These are phyloP conservation scores for Sungouiozyma ichnusensis DNA, from an alignment of 805 yeast genomes.

Conservation along the genomic window DNA sequence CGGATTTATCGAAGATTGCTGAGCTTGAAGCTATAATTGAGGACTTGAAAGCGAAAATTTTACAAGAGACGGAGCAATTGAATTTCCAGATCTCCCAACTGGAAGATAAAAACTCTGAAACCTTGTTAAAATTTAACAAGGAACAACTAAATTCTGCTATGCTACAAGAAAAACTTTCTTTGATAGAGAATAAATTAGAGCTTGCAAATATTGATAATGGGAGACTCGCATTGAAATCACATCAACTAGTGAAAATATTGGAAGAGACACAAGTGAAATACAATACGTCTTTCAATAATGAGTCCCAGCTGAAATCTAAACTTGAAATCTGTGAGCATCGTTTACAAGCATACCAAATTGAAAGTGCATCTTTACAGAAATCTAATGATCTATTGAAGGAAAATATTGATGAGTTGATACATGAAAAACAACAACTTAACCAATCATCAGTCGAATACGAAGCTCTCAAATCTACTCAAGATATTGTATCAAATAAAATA, in stretches of 20 bases:
- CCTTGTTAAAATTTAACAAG: slow-evolving; percentile 41
- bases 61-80: slow-evolving; percentile 17
- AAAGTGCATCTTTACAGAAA: slow-evolving; percentile 40
- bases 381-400: slow-evolving; percentile 40
- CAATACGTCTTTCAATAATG: slow-evolving; percentile 41
- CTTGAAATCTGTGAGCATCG: slow-evolving; percentile 32
- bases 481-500: slow-evolving; percentile 38
- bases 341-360: slow-evolving; percentile 41
- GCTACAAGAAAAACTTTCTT: slow-evolving; percentile 40
- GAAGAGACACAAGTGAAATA: slow-evolving; percentile 40
- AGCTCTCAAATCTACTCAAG: slow-evolving; percentile 50
- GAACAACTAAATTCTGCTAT: slow-evolving; percentile 46
- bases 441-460: slow-evolving; percentile 52
- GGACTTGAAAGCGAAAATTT: not conserved
- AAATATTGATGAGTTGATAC: slow-evolving; percentile 42
- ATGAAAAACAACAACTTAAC: slow-evolving; percentile 51
- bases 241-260: slow-evolving; percentile 34
- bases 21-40: slow-evolving; percentile 15
- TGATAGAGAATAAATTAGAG: slow-evolving; percentile 33
- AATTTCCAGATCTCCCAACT: slow-evolving; percentile 35
- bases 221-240: slow-evolving; percentile 33
- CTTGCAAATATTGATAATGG: slow-evolving; percentile 36
- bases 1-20: slow-evolving; percentile 10
- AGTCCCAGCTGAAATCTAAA: slow-evolving; percentile 41
- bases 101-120: slow-evolving; percentile 32